Evolutionary conservation across 2,329 filamentous ascomycete genomes (phyloP).

Genomic region (Podosphaera xanthii): DNA sequence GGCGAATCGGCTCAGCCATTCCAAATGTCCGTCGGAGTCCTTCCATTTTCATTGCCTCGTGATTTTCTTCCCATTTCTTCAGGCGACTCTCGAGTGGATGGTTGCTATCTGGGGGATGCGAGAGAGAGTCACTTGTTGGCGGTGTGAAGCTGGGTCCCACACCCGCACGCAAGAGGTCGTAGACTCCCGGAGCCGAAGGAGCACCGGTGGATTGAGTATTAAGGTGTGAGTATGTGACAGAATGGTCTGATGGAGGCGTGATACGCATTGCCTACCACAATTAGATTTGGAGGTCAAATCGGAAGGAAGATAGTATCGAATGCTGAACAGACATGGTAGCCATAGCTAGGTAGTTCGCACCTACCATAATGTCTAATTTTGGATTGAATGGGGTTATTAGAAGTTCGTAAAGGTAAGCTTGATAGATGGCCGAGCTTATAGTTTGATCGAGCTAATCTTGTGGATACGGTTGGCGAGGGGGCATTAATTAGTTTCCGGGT

Average conservation of each 20-base stretch:
- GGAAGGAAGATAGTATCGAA: too few species aligned
- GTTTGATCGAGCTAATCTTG: too few species aligned
- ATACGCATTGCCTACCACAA: conserved; percentile 60
- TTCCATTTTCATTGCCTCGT: conserved; percentile 74
- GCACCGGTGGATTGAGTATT: conserved; percentile 40
- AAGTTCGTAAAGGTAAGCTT: too few species aligned
- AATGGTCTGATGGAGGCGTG: conserved; percentile 31
- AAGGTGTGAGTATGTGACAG: conserved; percentile 28
- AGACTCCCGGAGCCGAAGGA: conserved; percentile 77
- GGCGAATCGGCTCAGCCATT: conserved; percentile 73
- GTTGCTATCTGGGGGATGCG: conserved; percentile 27
- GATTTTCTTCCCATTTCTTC: conserved; percentile 70
- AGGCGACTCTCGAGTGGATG: conserved; percentile 89
- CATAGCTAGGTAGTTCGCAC: too few species aligned
- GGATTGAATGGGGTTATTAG: too few species aligned
- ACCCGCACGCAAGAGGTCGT: conserved; percentile 78
- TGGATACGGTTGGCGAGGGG: too few species aligned
- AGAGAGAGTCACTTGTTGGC: conserved; percentile 19
- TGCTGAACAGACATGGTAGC: too few species aligned
- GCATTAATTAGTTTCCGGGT: too few species aligned
- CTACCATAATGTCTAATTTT: too few species aligned
- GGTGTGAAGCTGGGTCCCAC: conserved; percentile 31
- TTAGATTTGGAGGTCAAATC: too few species aligned
- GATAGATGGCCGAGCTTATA: too few species aligned
- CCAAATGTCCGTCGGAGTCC: conserved; percentile 70